Conservation (phyloP, 306 rosid species). For the Notholithocarpus densiflorus region DNA sequence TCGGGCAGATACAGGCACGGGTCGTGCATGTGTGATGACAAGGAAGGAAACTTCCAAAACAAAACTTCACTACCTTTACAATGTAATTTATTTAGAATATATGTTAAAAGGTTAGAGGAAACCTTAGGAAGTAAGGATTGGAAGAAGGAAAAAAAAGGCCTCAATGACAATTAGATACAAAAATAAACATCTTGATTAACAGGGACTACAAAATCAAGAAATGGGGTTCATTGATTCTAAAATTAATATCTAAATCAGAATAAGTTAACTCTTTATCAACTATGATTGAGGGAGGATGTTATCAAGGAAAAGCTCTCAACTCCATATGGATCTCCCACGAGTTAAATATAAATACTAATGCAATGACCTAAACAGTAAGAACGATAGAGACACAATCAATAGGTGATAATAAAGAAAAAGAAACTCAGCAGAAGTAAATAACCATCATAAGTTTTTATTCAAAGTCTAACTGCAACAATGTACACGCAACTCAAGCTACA, state of each 20-base stretch:
- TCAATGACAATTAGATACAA: neutral
- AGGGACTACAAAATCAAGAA: neutral
- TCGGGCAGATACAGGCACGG: too few relatives aligned
- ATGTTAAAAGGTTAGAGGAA: too few relatives aligned
- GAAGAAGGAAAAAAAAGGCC: too few relatives aligned
- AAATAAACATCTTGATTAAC: neutral
- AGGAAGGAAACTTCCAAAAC: too few relatives aligned
- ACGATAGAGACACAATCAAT: neutral
- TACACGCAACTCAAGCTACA: constrained; percentile 62
- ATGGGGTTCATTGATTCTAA: too few relatives aligned
- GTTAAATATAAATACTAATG: neutral
- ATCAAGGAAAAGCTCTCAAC: neutral
- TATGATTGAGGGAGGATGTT: neutral
- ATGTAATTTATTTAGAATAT: too few relatives aligned
- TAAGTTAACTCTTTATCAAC: too few relatives aligned
- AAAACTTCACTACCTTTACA: too few relatives aligned
- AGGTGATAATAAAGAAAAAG: neutral
- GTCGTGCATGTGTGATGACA: too few relatives aligned
- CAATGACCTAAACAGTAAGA: neutral
- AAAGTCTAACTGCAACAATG: constrained; percentile 54
- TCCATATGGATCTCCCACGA: neutral
- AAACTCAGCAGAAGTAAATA: neutral
- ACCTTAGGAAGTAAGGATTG: too few relatives aligned
- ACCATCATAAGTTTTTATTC: constrained; percentile 41
- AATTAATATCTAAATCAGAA: too few relatives aligned